phyloP scores from a whole-genome alignment of 768 basidiomycete species.

The Termitomyces sp. region DNA sequence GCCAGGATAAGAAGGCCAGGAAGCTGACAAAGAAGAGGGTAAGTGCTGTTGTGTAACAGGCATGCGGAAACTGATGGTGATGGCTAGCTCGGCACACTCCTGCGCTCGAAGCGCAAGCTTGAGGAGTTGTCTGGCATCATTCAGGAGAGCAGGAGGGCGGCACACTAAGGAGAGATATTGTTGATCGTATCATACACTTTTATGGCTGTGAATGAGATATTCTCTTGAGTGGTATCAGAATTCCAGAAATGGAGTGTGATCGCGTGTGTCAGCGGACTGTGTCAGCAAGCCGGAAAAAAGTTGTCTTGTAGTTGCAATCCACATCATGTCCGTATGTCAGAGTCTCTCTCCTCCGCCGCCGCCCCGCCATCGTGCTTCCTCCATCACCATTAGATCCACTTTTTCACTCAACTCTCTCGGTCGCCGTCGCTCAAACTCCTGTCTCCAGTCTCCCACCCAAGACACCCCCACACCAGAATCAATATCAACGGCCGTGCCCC shows the following conservation, averaged over 20 bases:
- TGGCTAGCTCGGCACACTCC: constrained; percentile 86
- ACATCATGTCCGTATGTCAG: constrained; percentile 16
- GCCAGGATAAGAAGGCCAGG: constrained; percentile 96
- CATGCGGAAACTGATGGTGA: constrained; percentile 1
- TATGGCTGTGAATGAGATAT: background rate
- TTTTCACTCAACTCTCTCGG: constrained; percentile 49
- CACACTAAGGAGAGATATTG: constrained; percentile 26
- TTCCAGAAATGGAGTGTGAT: constrained; percentile 7
- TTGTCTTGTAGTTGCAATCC: background rate
- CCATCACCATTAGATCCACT: constrained; percentile 49
- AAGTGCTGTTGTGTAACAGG: constrained; percentile 24
- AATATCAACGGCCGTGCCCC: constrained; percentile 15
- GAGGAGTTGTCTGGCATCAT: constrained; percentile 92
- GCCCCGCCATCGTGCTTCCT: constrained; percentile 51
- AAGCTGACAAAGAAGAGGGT: constrained; percentile 99
- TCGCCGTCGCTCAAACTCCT: constrained; percentile 46
- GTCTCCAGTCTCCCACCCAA: constrained; percentile 26
- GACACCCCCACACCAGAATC: constrained; percentile 4
- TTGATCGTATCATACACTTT: background rate
- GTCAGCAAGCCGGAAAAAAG: constrained; percentile 2
- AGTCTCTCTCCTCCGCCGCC: constrained; percentile 31
- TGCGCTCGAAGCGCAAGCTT: constrained; percentile 98
- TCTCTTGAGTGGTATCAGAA: background rate
- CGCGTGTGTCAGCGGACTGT: constrained; percentile 9
- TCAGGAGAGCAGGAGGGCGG: constrained; percentile 83